A percentile compares a stretch with the other conserved stretches of the same genome.
Evolutionary conservation across 2,329 filamentous ascomycete species (phyloP).

Genomic region (Aulographum hederae): DNA sequence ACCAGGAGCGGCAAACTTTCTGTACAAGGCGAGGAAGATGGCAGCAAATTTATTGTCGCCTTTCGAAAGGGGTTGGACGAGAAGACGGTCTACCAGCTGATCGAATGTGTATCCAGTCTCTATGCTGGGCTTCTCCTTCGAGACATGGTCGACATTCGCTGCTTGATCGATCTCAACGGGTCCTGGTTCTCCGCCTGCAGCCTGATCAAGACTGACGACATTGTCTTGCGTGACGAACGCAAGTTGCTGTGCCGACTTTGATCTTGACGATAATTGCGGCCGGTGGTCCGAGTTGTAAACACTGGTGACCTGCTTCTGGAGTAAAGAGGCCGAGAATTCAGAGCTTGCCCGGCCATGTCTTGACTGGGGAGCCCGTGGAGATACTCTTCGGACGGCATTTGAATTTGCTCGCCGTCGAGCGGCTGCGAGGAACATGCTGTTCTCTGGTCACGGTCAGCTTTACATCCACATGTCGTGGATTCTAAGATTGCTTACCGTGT

Average conservation of each 20-base stretch:
- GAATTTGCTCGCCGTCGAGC: too few relatives aligned
- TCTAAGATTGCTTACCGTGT: constrained; percentile 43
- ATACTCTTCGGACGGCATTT: too few relatives aligned
- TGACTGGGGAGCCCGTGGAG: background rate
- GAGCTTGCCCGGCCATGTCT: constrained; percentile 29
- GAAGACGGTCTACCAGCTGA: constrained; percentile 59
- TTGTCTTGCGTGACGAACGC: constrained; percentile 21
- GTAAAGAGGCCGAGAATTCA: constrained; percentile 19
- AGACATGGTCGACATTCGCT: constrained; percentile 1
- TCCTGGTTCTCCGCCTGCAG: too few relatives aligned
- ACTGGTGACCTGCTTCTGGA: too few relatives aligned
- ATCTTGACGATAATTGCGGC: constrained; percentile 4
- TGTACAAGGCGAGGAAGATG: constrained; percentile 82
- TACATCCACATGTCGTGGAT: too few relatives aligned
- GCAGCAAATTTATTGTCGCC: constrained; percentile 77
- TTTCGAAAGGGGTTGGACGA: constrained; percentile 65
- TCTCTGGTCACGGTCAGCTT: constrained; percentile 3
- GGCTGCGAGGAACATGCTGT: background rate
- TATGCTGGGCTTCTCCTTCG: constrained; percentile 25
- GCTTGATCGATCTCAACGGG: constrained; percentile 30
- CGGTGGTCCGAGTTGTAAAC: too few relatives aligned
- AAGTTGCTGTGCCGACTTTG: constrained; percentile 2
- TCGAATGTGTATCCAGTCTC: constrained; percentile 39
- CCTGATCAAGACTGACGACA: constrained; percentile 52
- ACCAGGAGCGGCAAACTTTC: constrained; percentile 74